Percentiles rank a stretch among this genome's conserved stretches.
Evolutionary conservation across 169 alveolate species (phyloP).

Genomic region (Plasmodium inui): DNA sequence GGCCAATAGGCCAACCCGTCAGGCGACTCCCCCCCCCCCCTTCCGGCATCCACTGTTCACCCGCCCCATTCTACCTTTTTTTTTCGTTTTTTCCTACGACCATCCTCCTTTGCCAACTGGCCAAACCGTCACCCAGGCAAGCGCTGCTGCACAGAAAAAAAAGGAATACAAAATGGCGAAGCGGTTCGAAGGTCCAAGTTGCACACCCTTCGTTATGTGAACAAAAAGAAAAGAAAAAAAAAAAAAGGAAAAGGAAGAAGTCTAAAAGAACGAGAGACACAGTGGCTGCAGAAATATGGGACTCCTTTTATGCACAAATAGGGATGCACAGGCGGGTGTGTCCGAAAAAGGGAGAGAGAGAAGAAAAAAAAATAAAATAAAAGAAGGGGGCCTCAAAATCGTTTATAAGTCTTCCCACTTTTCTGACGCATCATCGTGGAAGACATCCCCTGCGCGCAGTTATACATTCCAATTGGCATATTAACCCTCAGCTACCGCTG

Average conservation of each 20-base stretch:
- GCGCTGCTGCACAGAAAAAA: neutral
- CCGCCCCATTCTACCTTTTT: neutral
- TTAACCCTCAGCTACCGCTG: slow-evolving; percentile 25
- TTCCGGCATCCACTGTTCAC: neutral
- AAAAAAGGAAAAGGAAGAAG: neutral
- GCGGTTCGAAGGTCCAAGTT: neutral
- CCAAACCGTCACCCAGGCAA: neutral
- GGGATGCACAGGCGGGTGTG: neutral
- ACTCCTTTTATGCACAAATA: neutral
- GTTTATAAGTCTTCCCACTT: neutral
- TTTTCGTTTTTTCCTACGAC: neutral
- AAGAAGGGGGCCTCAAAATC: neutral
- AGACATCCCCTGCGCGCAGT: neutral
- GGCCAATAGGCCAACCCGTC: neutral
- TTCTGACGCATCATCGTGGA: neutral
- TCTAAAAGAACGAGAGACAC: neutral
- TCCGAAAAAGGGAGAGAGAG: neutral
- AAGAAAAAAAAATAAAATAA: no score
- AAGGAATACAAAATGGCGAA: neutral
- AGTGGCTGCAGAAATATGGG: neutral
- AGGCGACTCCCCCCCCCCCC: neutral
- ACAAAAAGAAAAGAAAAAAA: neutral
- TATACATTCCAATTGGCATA: neutral
- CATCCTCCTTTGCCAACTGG: neutral
- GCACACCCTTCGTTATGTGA: neutral